Conservation (phyloP, 2,329 filamentous ascomycete species). For the Sclerotinia nivalis region DNA sequence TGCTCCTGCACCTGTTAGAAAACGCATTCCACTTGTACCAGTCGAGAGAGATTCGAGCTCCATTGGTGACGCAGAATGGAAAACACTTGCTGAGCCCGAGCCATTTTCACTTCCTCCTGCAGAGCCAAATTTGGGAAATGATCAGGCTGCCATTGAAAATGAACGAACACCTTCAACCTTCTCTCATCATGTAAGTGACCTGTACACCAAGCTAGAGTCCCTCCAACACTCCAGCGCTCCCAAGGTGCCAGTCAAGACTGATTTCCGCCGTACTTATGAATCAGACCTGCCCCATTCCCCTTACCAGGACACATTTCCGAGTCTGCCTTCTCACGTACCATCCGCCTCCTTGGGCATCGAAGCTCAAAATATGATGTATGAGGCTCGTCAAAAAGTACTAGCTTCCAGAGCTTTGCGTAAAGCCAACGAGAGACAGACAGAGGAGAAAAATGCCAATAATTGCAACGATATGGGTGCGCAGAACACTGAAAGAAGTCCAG, state of each 20-base stretch:
- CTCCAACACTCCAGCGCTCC: no score
- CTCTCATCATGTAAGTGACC: no score
- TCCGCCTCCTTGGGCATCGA: background rate
- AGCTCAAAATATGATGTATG: background rate
- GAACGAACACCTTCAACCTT: background rate
- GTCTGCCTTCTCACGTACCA: no score
- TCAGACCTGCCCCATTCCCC: no score
- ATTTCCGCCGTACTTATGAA: no score
- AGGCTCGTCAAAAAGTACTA: background rate
- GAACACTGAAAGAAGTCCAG: background rate
- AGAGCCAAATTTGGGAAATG: no score
- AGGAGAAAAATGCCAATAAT: background rate
- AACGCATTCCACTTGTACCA: background rate
- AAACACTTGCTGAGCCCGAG: background rate
- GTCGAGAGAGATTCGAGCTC: background rate
- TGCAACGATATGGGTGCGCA: no score
- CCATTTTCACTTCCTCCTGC: background rate
- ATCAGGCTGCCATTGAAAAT: background rate
- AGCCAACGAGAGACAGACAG: background rate
- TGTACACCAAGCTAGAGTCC: background rate
- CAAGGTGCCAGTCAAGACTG: no score
- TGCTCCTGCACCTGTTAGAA: no score
- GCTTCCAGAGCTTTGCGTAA: accelerated
- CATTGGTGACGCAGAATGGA: background rate
- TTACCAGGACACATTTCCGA: no score